phyloP scores from a whole-genome alignment of 2,329 filamentous ascomycete species.

The Mycocentrospora acerina region DNA sequence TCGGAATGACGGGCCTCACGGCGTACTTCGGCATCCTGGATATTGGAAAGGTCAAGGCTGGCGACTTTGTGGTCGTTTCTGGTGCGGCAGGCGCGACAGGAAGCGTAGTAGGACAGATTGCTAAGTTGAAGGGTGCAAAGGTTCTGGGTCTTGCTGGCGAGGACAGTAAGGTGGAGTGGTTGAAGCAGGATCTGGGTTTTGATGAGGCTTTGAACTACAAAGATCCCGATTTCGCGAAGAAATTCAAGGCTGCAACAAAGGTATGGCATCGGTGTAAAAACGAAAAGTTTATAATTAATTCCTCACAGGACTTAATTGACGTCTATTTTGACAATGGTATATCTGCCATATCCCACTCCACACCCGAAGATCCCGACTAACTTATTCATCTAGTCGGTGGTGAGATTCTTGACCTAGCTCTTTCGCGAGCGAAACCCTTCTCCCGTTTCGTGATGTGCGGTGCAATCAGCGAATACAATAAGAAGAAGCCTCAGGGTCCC shows the following conservation, averaged over 20 bases:
- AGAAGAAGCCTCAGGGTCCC: constrained; percentile 52
- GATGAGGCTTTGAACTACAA: constrained; percentile 61
- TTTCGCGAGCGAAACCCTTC: constrained; percentile 45
- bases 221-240: constrained; percentile 49
- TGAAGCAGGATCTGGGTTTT: constrained; percentile 57
- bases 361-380: constrained; percentile 4
- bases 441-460: constrained; percentile 50
- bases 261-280: constrained; percentile 7
- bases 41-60: constrained; percentile 66
- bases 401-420: constrained; percentile 50
- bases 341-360: too few species aligned
- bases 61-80: constrained; percentile 75
- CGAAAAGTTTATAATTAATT: background rate
- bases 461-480: constrained; percentile 49
- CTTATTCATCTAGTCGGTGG: constrained; percentile 45
- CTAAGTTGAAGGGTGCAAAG: constrained; percentile 65
- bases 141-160: constrained; percentile 56
- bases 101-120: constrained; percentile 74
- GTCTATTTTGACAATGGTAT: constrained; percentile 53
- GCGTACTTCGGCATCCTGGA: constrained; percentile 74
- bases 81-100: constrained; percentile 79
- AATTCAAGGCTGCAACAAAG: constrained; percentile 52
- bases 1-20: constrained; percentile 70
- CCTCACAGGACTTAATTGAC: constrained; percentile 46
- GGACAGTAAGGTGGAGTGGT: constrained; percentile 55